Conservation (phyloP, 1,284 basidiomycete species). For the Coniferiporia sulphurascens region DNA sequence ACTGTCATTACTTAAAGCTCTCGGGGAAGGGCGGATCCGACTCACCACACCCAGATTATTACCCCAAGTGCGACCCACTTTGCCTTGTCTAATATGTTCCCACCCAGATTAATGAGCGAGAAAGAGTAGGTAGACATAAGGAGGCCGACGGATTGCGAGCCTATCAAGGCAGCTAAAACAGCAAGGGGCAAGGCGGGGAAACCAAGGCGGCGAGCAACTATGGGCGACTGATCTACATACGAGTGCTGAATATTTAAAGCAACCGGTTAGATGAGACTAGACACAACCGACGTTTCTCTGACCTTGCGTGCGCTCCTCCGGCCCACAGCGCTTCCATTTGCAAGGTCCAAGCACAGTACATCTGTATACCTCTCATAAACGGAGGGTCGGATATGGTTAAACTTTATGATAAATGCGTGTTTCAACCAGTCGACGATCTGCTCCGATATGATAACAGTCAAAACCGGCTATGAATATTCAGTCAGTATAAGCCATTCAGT, state of each 20-base stretch:
- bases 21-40: constrained; percentile 17
- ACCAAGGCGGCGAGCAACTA: constrained; percentile 90
- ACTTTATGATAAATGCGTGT: constrained; percentile 99
- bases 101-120: constrained; percentile 19
- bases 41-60: constrained; percentile 79
- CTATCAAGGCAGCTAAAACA: constrained; percentile 85
- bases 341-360: constrained; percentile 90
- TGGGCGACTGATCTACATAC: constrained; percentile 93
- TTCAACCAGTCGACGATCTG: constrained; percentile 98
- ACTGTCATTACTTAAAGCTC: background rate
- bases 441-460: constrained; percentile 90
- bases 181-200: constrained; percentile 92
- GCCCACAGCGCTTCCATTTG: constrained; percentile 72
- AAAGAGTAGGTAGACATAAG: constrained; percentile 47
- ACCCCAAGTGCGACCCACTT: constrained; percentile 65
- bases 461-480: constrained; percentile 60
- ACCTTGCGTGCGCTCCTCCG: constrained; percentile 69
- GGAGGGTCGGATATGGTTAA: constrained; percentile 90
- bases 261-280: background rate
- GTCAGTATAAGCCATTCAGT: background rate
- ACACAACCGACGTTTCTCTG: constrained; percentile 16
- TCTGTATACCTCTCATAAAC: constrained; percentile 97
- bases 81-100: constrained; percentile 42
- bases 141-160: constrained; percentile 73
- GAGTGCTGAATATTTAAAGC: constrained; percentile 50